Base-by-base conservation (phyloP, 371 early-diverging fungal species). In the Coemansia sp. region DNA sequence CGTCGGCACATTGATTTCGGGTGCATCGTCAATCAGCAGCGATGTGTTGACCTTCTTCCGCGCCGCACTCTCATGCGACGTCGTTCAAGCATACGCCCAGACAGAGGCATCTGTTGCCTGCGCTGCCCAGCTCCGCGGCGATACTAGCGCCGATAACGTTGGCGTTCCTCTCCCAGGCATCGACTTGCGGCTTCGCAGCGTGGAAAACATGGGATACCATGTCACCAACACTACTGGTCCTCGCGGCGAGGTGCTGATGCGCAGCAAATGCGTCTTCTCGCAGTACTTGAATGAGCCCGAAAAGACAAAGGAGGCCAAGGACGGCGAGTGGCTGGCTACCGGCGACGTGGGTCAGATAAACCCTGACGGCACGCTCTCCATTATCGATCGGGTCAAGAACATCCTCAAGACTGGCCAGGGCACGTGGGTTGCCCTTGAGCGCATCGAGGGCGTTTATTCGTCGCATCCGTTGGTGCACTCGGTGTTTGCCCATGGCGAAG, bases 381-480 rank as follows among this genome's bases (percentile, higher is more conserved):
- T 97, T 65, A 89, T 97, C 69, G 99, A 97, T 80, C 86, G 99
- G 25, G 89, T 91, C 74, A 97, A 97, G 83, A 93, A 94, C 69
- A 92, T 96, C 52, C 93, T 98, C 85, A 97, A 97, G 83, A 83
- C 94, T 40, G 85, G 90, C 0, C 90, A 87, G 71, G 95, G 94
- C 54, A 95, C 96, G 82, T 97, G 95, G 83, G 86, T 98, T 67
- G 93, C 95, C 0, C 97, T 97, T 0, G 99, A 98, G 72, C 95
- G 94, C 79, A 86, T 98, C 54, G 96, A 97, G 82, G 84, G 84
- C 44, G 79, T 89, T 25, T 89, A 89, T 63, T 70, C 83, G 44
- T 86, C 86, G 71, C 86, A 89, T 60, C 84, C 83, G 47, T 69
- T 89, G 62, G 83, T 92, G 2, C 82, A 86, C 5, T 86, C 87